phyloP scores from a whole-genome alignment of 768 basidiomycete genomes.

The Kwoniella sp. region DNA sequence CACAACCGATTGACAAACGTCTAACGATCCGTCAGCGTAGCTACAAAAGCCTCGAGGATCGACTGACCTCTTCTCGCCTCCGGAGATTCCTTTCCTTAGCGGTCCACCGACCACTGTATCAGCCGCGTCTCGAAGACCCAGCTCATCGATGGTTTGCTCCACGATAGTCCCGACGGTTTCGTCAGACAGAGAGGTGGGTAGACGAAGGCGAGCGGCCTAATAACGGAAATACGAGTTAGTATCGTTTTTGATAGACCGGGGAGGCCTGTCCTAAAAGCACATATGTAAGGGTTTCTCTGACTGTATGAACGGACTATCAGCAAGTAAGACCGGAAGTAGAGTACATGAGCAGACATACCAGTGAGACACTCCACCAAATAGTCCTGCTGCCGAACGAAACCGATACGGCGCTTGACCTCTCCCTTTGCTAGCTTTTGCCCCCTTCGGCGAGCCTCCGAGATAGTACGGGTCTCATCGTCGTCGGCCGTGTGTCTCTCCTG shows the following conservation, averaged over 20 bases:
- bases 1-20: conserved; percentile 56
- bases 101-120: conserved; percentile 60
- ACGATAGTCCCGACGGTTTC: conserved; percentile 50
- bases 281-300: conserved; percentile 52
- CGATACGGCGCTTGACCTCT: conserved; percentile 46
- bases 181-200: conserved; percentile 53
- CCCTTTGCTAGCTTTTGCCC: conserved; percentile 20
- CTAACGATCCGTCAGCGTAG: conserved; percentile 6
- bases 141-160: conserved; percentile 53
- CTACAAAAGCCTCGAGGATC: not conserved
- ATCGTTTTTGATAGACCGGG: not conserved
- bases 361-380: conserved; percentile 53
- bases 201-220: conserved; percentile 51
- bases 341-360: conserved; percentile 21
- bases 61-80: conserved; percentile 64
- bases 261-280: conserved; percentile 12
- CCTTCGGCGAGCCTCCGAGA: too few species aligned
- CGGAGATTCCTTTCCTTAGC: conserved; percentile 60
- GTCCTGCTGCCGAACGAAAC: conserved; percentile 54
- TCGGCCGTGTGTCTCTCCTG: not conserved
- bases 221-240: too few species aligned
- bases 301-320: conserved; percentile 48
- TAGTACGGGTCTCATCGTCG: conserved; percentile 47
- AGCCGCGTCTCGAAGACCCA: conserved; percentile 53
- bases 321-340: not conserved